A percentile compares a stretch with the other conserved stretches of the same genome.
phyloP scores from a whole-genome alignment of 495 filamentous ascomycete species.

The Oleoguttula mirabilis region DNA sequence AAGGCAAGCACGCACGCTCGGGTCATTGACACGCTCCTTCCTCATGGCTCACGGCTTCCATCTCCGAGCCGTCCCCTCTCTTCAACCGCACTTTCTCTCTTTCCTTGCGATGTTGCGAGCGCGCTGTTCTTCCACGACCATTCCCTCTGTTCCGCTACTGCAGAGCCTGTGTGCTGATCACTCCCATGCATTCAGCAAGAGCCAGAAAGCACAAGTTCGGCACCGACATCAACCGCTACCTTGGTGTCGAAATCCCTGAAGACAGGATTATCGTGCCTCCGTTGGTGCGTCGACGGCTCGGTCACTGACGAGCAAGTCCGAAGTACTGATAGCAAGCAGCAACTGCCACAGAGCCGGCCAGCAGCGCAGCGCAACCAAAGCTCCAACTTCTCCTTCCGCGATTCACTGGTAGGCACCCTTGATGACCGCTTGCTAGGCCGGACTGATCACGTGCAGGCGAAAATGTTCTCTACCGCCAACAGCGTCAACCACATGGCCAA shows the following conservation, averaged over 20 bases:
- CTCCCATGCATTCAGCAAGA: slow-evolving; percentile 7
- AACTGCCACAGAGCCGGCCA: background rate
- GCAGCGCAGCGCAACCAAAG: background rate
- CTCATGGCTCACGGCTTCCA: no score
- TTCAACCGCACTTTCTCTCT: no score
- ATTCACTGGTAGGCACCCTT: background rate
- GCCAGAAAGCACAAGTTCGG: slow-evolving; percentile 3
- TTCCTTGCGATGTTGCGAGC: no score
- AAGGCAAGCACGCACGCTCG: no score
- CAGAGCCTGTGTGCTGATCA: no score
- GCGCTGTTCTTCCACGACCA: no score
- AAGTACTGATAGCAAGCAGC: no score
- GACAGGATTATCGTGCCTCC: slow-evolving; percentile 1
- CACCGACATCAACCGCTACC: slow-evolving; percentile 16
- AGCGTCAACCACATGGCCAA: slow-evolving; percentile 1
- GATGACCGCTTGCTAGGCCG: background rate
- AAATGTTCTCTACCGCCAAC: slow-evolving; percentile 3
- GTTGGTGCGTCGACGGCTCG: background rate
- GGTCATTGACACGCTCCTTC: no score
- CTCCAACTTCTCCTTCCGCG: slow-evolving; percentile 1
- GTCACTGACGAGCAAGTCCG: background rate
- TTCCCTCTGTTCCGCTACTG: no score
- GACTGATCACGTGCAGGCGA: background rate
- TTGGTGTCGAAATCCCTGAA: slow-evolving; percentile 9
- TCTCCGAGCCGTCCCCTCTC: no score